Conservation (phyloP, 2,329 filamentous ascomycete species). For the Talaromyces sp. region DNA sequence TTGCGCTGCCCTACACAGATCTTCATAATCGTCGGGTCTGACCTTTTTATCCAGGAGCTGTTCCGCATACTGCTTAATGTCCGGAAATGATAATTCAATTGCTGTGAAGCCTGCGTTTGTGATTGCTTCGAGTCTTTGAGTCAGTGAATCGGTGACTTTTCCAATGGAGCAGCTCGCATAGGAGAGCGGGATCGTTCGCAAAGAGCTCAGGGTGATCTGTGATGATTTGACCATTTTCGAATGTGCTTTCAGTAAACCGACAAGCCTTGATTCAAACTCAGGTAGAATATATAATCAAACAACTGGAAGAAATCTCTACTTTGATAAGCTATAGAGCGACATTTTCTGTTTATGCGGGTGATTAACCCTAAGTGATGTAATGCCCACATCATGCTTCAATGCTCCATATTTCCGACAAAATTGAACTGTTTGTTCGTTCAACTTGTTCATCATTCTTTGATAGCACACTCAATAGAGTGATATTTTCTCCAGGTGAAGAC, state of each 20-base stretch:
- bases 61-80: slow-evolving; percentile 64
- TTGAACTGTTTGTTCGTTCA: background rate
- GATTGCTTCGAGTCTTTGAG: slow-evolving; percentile 42
- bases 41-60: slow-evolving; percentile 51
- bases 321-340: too few relatives aligned
- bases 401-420: background rate
- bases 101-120: slow-evolving; percentile 52
- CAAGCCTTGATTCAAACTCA: too few relatives aligned
- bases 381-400: slow-evolving; percentile 3
- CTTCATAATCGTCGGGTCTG: slow-evolving; percentile 58
- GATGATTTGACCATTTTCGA: slow-evolving; percentile 10
- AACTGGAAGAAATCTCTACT: too few relatives aligned
- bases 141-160: slow-evolving; percentile 35
- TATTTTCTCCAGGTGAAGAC: too few relatives aligned
- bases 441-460: background rate
- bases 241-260: too few relatives aligned
- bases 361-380: slow-evolving; percentile 9
- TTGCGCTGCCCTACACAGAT: slow-evolving; percentile 55
- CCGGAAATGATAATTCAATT: slow-evolving; percentile 73
- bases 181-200: slow-evolving; percentile 36
- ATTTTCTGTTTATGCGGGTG: background rate
- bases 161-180: slow-evolving; percentile 48
- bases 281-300: too few relatives aligned
- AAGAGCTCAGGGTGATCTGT: slow-evolving; percentile 21
- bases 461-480: background rate